Evolutionary conservation across 1,284 basidiomycete genomes (phyloP).

Genomic region (Lentinus polychrous): DNA sequence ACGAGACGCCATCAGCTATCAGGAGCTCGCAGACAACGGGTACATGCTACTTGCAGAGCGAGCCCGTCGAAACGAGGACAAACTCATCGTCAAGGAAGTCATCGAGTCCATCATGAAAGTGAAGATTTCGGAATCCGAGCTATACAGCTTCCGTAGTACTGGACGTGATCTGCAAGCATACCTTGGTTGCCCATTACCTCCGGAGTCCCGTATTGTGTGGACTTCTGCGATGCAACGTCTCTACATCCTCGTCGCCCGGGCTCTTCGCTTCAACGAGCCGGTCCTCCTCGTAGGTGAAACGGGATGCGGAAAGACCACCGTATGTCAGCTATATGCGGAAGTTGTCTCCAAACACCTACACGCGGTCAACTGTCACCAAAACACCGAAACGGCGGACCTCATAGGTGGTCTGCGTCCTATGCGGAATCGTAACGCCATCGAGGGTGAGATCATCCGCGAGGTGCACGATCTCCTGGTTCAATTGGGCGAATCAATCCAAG

Average conservation of each 20-base stretch:
- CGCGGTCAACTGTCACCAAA: slow-evolving; percentile 94
- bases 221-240: slow-evolving; percentile 90
- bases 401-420: slow-evolving; percentile 92
- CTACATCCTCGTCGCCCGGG: slow-evolving; percentile 79
- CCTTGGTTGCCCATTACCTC: slow-evolving; percentile 53
- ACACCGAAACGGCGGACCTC: slow-evolving; percentile 98
- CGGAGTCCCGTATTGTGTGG: slow-evolving; percentile 67
- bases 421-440: slow-evolving; percentile 62
- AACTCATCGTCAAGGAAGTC: slow-evolving; percentile 84
- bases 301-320: slow-evolving; percentile 95
- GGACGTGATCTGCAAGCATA: slow-evolving; percentile 36
- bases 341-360: slow-evolving; percentile 60
- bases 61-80: slow-evolving; percentile 81
- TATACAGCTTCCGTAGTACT: slow-evolving; percentile 62
- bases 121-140: slow-evolving; percentile 60
- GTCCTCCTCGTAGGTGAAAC: slow-evolving; percentile 98
- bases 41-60: slow-evolving; percentile 98
- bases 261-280: slow-evolving; percentile 88
- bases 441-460: slow-evolving; percentile 41
- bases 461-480: slow-evolving; percentile 33
- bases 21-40: slow-evolving; percentile 92
- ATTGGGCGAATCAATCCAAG: slow-evolving; percentile 28
- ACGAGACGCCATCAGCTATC: slow-evolving; percentile 82
- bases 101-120: slow-evolving; percentile 91
- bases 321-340: slow-evolving; percentile 86